Percentiles rank a stretch among this genome's conserved stretches.
phyloP scores from a whole-genome alignment of 1,284 basidiomycete species.

The Tylopilus orsonianus region DNA sequence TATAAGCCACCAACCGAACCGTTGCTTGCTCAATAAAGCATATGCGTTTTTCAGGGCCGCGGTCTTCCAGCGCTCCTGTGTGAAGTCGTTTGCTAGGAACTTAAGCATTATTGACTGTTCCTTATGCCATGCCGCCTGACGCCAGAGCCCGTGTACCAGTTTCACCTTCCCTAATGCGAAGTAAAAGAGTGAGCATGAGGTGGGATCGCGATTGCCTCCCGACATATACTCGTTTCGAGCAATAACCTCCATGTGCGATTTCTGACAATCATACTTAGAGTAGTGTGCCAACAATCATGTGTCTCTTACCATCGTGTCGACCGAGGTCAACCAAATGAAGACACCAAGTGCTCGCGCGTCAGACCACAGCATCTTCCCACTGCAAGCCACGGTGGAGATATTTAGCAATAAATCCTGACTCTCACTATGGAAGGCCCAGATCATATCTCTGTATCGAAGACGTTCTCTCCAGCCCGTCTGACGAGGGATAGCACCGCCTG shows the following conservation, averaged over 20 bases:
- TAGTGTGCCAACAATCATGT: constrained; percentile 1
- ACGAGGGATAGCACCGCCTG: constrained; percentile 38
- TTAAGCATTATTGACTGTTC: constrained; percentile 91
- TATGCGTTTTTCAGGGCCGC: constrained; percentile 98
- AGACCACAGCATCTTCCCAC: constrained; percentile 83
- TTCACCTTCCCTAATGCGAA: constrained; percentile 92
- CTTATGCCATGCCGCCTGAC: constrained; percentile 91
- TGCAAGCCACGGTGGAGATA: constrained; percentile 70
- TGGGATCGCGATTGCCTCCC: constrained; percentile 85
- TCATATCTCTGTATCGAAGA: constrained; percentile 86
- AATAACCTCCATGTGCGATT: constrained; percentile 82
- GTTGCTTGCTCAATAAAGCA: constrained; percentile 85
- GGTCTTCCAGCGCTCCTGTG: constrained; percentile 82
- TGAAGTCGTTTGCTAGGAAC: constrained; percentile 92
- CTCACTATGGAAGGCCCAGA: constrained; percentile 95
- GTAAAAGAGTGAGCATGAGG: constrained; percentile 87
- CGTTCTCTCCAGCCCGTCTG: constrained; percentile 61
- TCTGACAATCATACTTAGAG: constrained; percentile 43
- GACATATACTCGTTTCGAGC: constrained; percentile 92
- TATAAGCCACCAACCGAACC: constrained; percentile 70
- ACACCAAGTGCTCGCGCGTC: constrained; percentile 86
- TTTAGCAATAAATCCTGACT: constrained; percentile 82
- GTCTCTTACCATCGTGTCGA: constrained; percentile 69
- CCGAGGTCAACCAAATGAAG: constrained; percentile 83
- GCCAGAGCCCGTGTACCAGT: constrained; percentile 93